Base-by-base conservation (phyloP, 2,329 filamentous ascomycete genomes). In the Sclerotiophoma versabilis region DNA sequence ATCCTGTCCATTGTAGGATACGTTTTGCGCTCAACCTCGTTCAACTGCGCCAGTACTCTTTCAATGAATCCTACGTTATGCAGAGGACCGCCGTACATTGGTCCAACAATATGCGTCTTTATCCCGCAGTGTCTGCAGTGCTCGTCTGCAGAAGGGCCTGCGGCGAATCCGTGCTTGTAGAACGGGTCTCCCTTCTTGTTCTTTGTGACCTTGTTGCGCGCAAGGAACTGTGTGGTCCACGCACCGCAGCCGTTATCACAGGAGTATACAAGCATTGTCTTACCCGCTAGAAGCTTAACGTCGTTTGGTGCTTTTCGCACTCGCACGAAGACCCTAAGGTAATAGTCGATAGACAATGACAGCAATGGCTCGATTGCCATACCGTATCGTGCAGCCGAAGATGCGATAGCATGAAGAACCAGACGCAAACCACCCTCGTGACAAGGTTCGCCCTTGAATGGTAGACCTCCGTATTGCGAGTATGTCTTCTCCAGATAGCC, bases 281-380 rank as follows among this genome's bases (percentile, higher is more conserved):
- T 97, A 29, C 91, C 89, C 2, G 92, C 91, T 17, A 92, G 81
- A 59, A 96, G 93, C 74, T 98, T 99, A 70, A 97, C 93, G 49
- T 92, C 88, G 3, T 88, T 88, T 0, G 92, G 90, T 4, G 91
- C 92, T 63, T 87, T 91, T 56, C 85, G 83, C 29, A 99, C 84
- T 17, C 89, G 86, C 38, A 99, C 88, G 71, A 98, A 99, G 2
- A 97, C 83, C 38, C 96, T 87, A 17, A 89, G 87, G 72, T 99
- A 99, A 74, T 96, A 99, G 75, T 99, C 95, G 58, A 98, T 96
- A 2, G 92, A 97, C 1, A 99, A 83, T 5, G 92, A 96, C 10
- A 99, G 83, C 4, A 97, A 83, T 0, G 95, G 95, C 74, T 98
- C 93, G 54, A 98, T 92, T 0, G 91, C 83, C 34, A 97, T 80